phyloP scores from a whole-genome alignment of 345 rosid genomes.

The Geranium brycei region DNA sequence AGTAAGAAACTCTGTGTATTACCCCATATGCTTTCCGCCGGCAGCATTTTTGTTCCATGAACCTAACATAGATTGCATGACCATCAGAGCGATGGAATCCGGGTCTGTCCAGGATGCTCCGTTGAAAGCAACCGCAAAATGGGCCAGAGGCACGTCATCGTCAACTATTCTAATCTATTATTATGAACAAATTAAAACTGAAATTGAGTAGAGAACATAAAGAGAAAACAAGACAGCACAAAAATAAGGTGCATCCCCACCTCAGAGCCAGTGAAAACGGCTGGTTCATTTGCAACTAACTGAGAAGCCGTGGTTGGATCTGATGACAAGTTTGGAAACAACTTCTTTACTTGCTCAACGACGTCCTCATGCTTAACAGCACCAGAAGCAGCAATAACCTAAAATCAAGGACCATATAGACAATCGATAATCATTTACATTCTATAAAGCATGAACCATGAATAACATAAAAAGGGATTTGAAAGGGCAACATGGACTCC shows the following conservation, averaged over 20 bases:
- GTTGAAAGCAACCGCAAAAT: conserved; percentile 78
- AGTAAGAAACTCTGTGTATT: no score
- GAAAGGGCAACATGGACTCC: not conserved
- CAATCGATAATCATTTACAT: not conserved
- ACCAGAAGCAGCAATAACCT: conserved; percentile 94
- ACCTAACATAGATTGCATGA: conserved; percentile 82
- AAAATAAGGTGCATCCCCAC: conserved; percentile 20
- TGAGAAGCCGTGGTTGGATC: conserved; percentile 27
- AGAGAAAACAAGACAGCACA: no score
- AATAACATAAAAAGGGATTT: no score
- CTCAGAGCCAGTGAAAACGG: conserved; percentile 96
- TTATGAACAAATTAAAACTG: not conserved
- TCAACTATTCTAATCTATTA: not conserved
- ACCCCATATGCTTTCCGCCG: conserved; percentile 64
- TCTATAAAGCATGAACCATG: no score
- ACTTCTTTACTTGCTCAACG: conserved; percentile 74
- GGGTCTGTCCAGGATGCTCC: conserved; percentile 92
- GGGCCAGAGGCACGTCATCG: conserved; percentile 67
- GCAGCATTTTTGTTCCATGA: conserved; percentile 66
- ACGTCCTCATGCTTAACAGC: conserved; percentile 96
- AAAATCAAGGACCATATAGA: conserved; percentile 12
- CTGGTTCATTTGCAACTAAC: conserved; percentile 55
- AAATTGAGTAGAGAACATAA: no score
- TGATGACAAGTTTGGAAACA: conserved; percentile 65
- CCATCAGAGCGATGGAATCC: conserved; percentile 79